Evolutionary conservation across 2,329 filamentous ascomycete genomes (phyloP), one percentile per base, ranked within the genome.

Genomic region (Escovopsis sp.): DNA sequence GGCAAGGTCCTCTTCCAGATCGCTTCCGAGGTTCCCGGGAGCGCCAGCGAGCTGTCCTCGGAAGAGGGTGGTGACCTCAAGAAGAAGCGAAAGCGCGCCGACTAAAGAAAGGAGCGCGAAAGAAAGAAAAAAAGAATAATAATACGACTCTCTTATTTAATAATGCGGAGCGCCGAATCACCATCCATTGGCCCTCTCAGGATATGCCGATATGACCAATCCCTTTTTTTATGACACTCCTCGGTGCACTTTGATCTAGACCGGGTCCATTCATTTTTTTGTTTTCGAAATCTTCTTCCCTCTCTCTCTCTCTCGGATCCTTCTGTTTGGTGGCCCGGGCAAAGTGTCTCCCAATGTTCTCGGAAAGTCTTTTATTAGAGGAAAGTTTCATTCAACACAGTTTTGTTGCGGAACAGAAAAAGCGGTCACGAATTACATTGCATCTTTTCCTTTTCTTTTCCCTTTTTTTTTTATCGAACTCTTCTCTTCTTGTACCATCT

Each of bases 1-100:
- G 84, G 85, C 50, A 80, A 81, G 56, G 81, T 85, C 35, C 75
- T 94, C 47, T 93, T 87, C 67, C 82, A 88, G 60, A 78, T 86
- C 42, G 79, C 84, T 25, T 74, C 83, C 27, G 80, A 83, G 51
- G 72, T 83, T 40, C 77, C 82, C 32, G 79, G 79, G 48, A 84
- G 74, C 53, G 65, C 66, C 11, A 75, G 68, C 52, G 74, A 77
- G n/a, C 50, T 64, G 32, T 74, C 72, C 2, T 74, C 71, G 3
- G 72, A 74, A 16, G 71, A 71, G 38, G 62, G 62, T 44, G 65
- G 58, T 48, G 67, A 68, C 46, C 59, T 66, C 45, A 65, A 64
- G 48, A 63, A 65, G 52, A 76, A 78, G 67, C 84, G 84, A 72
- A 91, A 89, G 80, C 79, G 84, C 58, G 73, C 73, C 34, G 74